Base-by-base conservation (phyloP, 495 filamentous ascomycete genomes). In the Opeltia flavorubescens region DNA sequence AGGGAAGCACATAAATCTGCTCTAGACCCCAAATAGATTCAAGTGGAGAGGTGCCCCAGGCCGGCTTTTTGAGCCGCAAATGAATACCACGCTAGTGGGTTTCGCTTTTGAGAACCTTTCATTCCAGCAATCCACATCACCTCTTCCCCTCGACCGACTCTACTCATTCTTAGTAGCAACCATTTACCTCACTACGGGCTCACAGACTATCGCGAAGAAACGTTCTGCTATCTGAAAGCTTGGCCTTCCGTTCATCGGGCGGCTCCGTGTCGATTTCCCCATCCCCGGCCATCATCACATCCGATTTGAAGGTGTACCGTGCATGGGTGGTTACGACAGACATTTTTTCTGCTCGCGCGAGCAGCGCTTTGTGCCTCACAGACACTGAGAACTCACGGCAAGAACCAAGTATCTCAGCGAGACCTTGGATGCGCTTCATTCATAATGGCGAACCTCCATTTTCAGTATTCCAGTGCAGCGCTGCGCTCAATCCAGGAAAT, bases 401-500 rank as follows among this genome's bases (percentile, higher is more conserved):
- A 18, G 33, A 25, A 41, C 44, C 29, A 45, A 41, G 18, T 47
- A 6, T 23, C 38, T 41, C 48, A 18, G n/a, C n/a, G n/a, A n/a
- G n/a, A n/a, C n/a, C 34, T 46, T 24, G 33, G 42, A 35, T 34
- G 40, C 12, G 15, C 48, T 44, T 59, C 60, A 52, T 61, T 64
- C 60, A 87, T 59, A 59, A 96, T 95, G 91, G 79, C 88, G 73
- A 91, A 93, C 69, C 81, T 94, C 56, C 81, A 81, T 59, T 94
- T 95, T 55, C 74, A 82, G 47, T 82, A 86, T 61, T 96, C 91
- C 55, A 88, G 85, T 71, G 91, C 91, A 77, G 86, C 88, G 55
- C 70, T 95, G 75, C 86, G 87, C 70, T 86, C 81, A 47, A 86
- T 99, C 52, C 78, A 94, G 73, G 91, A 96, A 74, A 94, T 99